These are phyloP conservation scores for Nicotiana undulata DNA, from an alignment of 257 asterid species.

Conservation along the genomic window DNA sequence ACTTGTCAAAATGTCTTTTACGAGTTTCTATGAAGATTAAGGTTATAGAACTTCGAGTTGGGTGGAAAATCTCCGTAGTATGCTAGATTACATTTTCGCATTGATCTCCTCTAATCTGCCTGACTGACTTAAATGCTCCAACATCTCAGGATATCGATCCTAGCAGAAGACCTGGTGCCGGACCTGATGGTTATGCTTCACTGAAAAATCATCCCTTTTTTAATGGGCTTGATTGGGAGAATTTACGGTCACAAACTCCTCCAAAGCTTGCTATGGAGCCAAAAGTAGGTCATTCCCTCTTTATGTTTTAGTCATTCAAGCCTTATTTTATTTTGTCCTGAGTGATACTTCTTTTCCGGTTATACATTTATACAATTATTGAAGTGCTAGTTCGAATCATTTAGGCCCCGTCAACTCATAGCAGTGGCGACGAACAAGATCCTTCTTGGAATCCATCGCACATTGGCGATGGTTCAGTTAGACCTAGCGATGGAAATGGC, in stretches of 20 bases:
- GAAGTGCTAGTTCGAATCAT: conserved; percentile 18
- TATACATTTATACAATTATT: conserved; percentile 30
- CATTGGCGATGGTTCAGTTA: conserved; percentile 59
- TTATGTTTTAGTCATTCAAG: neutral
- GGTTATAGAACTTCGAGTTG: neutral
- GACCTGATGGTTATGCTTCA: conserved; percentile 65
- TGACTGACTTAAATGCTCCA: conserved; percentile 6
- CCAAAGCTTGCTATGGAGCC: conserved; percentile 69
- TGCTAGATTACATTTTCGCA: neutral
- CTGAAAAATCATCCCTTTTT: conserved; percentile 83
- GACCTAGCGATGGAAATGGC: conserved; percentile 46
- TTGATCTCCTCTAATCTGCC: neutral
- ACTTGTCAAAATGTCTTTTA: neutral
- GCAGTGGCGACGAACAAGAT: conserved; percentile 50
- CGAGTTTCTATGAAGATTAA: neutral
- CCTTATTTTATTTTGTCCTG: neutral
- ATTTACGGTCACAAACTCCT: conserved; percentile 60
- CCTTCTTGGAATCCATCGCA: conserved; percentile 81
- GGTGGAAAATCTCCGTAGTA: neutral
- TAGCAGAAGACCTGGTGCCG: conserved; percentile 88
- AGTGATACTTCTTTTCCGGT: neutral
- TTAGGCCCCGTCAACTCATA: conserved; percentile 9
- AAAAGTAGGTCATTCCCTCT: conserved; percentile 38
- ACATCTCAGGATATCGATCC: conserved; percentile 77
- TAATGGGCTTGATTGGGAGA: conserved; percentile 67